Conservation (phyloP, 495 filamentous ascomycete genomes). For the Platismatia glauca region DNA sequence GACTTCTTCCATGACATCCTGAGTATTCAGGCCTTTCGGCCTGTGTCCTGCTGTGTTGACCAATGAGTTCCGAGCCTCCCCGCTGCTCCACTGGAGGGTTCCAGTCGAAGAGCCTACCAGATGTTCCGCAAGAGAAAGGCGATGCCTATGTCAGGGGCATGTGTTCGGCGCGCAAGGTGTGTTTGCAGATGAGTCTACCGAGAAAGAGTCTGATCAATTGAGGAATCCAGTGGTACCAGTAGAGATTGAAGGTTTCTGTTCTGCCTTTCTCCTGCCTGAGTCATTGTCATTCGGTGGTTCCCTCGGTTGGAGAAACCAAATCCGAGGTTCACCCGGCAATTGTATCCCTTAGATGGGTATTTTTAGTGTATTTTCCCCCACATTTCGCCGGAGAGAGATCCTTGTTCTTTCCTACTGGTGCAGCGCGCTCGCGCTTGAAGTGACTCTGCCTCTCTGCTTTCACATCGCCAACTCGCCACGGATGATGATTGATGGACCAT, state of each 20-base stretch:
- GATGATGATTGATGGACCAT: no score
- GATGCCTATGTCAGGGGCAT: background rate
- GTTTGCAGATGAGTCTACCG: background rate
- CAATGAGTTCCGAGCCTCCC: constrained; percentile 3
- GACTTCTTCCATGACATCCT: constrained; percentile 83
- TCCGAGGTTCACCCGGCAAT: no score
- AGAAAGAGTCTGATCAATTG: background rate
- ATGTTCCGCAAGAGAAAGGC: background rate
- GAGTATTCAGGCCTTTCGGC: constrained; percentile 31
- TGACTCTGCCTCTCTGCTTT: no score
- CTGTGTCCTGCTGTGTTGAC: constrained; percentile 15
- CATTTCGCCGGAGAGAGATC: no score
- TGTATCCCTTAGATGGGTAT: no score
- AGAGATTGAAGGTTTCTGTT: background rate
- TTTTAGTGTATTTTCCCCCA: background rate
- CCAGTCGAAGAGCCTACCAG: background rate
- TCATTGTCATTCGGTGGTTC: background rate
- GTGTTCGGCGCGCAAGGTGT: background rate
- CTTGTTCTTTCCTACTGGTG: no score
- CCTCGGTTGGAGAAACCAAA: no score
- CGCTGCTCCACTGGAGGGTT: background rate
- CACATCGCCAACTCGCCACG: no score
- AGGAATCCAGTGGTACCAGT: background rate
- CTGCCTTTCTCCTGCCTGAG: background rate
- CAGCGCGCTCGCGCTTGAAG: no score